A percentile compares a stretch with the other conserved stretches of the same genome.
phyloP scores from a whole-genome alignment of 192 early-diverging fungal species.

The Diversispora epigaea region DNA sequence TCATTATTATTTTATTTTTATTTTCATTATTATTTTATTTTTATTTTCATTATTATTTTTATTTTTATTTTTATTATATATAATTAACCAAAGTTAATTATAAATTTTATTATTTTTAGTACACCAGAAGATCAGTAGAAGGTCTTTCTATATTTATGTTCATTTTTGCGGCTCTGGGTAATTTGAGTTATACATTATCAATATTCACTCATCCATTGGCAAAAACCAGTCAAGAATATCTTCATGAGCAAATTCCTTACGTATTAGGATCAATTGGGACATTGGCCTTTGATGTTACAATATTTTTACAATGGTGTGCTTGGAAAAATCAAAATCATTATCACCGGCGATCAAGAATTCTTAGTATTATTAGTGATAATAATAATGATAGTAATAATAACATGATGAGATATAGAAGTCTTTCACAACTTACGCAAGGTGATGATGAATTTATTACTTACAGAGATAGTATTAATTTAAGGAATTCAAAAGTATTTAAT shows the following conservation, averaged over 20 bases:
- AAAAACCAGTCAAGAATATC: constrained; percentile 27
- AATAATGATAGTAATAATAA: too few species aligned
- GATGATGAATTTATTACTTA: too few species aligned
- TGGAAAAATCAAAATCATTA: not conserved
- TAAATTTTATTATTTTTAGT: constrained; percentile 21
- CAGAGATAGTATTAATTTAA: too few species aligned
- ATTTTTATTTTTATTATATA: not conserved
- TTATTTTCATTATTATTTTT: not conserved
- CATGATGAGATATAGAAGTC: too few species aligned
- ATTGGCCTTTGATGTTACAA: constrained; percentile 66
- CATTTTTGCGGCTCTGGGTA: constrained; percentile 68
- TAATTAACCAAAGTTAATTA: not conserved
- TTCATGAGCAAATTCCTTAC: constrained; percentile 50
- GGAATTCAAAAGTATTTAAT: too few species aligned
- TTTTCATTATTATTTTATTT: not conserved
- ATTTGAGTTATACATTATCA: constrained; percentile 60
- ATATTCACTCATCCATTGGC: constrained; percentile 50
- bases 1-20: too few species aligned
- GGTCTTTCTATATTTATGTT: constrained; percentile 78
- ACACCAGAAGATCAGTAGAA: constrained; percentile 58
- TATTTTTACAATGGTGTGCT: constrained; percentile 55
- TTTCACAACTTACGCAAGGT: too few species aligned
- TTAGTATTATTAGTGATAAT: too few species aligned
- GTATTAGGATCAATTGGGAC: constrained; percentile 72
- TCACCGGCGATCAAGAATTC: not conserved